Base-by-base conservation (phyloP, 305 asterid species). In the Solanum chacoense region DNA sequence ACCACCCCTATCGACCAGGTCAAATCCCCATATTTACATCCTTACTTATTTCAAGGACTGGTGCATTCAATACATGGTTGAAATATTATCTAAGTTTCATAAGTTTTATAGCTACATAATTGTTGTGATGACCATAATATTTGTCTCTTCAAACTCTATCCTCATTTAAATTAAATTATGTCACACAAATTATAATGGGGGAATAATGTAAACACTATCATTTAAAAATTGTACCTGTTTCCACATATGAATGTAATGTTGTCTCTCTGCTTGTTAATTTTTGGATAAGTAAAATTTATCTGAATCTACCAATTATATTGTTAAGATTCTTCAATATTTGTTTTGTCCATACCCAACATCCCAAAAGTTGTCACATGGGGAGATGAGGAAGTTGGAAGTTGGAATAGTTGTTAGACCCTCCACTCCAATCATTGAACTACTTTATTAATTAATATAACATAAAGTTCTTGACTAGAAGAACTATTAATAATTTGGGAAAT, bases 361-460 rank as follows among this genome's bases (percentile, higher is more conserved):
- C 83, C 71, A 79, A 88, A 89, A 84, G 73, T 79, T 42, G 80
- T 88, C 90, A 89, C 86, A 75, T 84, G 92, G 84, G 88, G 35
- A 31, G 67, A 45, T 55, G 80, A 63, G 67, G 89, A 84, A 89
- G 90, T 90, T 90, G 91, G 90, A 83, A 88, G 91, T 90, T 88
- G 90, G 87, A 87, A 88, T 37, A 72, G 89, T 86, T 35, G 87
- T 89, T 89, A 65, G 83, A 35, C 83, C 24, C 91, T 72, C 65
- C 18, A 84, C 90, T 72, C 72, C 34, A 84, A 92, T 91, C 83
- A 90, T 91, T 90, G 91, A 85, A 92, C 34, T 85, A 59, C 38
- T 79, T 55, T 76, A 40, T 45, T 77, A 42, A 71, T 87, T 77
- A 42, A 71, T 85, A 71, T 85, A 37, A 85, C 85, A 37, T 37